phyloP scores from a whole-genome alignment of 257 asterid species.

The Solanum medicagineum region DNA sequence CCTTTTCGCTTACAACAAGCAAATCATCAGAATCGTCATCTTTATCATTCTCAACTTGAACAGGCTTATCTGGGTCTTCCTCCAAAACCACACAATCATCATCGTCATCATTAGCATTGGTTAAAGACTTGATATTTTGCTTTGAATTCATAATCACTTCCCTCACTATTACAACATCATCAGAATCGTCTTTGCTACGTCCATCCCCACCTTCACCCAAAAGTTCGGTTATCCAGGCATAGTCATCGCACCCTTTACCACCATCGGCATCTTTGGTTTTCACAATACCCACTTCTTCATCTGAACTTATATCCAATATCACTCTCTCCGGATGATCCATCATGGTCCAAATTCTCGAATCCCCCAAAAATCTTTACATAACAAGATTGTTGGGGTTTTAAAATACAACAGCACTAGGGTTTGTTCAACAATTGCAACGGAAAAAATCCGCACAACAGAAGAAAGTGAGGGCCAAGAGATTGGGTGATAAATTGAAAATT shows the following conservation, averaged over 20 bases:
- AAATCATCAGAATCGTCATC: slow-evolving; percentile 50
- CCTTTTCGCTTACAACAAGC: slow-evolving; percentile 64
- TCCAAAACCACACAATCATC: slow-evolving; percentile 80
- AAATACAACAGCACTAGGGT: not conserved
- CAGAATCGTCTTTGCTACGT: slow-evolving; percentile 21
- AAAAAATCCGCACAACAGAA: not conserved
- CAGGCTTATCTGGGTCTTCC: slow-evolving; percentile 48
- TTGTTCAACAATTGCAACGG: not conserved
- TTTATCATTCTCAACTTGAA: slow-evolving; percentile 8
- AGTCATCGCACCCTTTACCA: slow-evolving; percentile 30
- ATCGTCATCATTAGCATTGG: slow-evolving; percentile 17
- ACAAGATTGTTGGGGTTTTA: not conserved
- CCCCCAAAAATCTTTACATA: not conserved
- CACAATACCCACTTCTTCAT: slow-evolving; percentile 45
- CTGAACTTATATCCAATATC: slow-evolving; percentile 62
- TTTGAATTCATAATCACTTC: slow-evolving; percentile 21
- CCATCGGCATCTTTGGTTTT: slow-evolving; percentile 8
- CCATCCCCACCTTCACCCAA: slow-evolving; percentile 36
- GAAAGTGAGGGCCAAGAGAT: not conserved
- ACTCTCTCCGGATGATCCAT: slow-evolving; percentile 33
- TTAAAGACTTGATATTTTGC: slow-evolving; percentile 7
- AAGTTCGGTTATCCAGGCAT: slow-evolving; percentile 45
- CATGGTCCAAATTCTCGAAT: not conserved
- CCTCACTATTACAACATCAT: slow-evolving; percentile 40
- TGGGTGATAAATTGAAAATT: not conserved